A percentile compares a stretch with the other conserved stretches of the same genome.
Conservation (phyloP, 75 land plant species). For the Larix kaempferi region DNA sequence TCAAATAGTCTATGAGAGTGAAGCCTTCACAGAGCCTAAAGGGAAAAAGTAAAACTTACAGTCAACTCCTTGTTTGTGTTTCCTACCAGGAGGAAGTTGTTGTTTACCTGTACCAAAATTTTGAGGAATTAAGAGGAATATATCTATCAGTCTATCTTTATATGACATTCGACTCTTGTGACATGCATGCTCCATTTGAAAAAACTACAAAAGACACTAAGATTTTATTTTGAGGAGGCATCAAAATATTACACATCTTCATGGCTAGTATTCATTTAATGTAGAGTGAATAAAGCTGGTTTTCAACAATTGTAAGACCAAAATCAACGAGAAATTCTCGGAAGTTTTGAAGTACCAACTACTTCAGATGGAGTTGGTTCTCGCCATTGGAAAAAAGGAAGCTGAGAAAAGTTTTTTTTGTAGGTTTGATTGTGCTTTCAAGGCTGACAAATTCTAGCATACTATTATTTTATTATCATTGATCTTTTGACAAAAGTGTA, state of each 20-base stretch:
- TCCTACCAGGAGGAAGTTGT: constrained; percentile 87
- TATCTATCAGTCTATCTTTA: too few species aligned
- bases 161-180: neutral
- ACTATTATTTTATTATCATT: too few species aligned
- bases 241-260: neutral
- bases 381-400: too few species aligned
- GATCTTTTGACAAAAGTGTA: too few species aligned
- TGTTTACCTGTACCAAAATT: constrained; percentile 68
- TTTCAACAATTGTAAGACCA: neutral
- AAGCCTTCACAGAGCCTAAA: neutral
- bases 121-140: neutral
- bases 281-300: neutral
- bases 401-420: too few species aligned
- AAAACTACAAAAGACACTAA: neutral
- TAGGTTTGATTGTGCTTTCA: too few species aligned
- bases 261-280: neutral
- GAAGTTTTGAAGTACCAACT: neutral
- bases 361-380: too few species aligned
- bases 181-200: neutral
- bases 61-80: constrained; percentile 74
- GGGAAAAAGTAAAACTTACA: constrained; percentile 32
- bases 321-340: neutral
- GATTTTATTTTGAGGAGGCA: neutral
- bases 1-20: constrained; percentile 9
- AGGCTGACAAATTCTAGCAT: too few species aligned